A percentile compares a stretch with the other conserved stretches of the same genome.
Evolutionary conservation across 805 yeast species (phyloP).

Genomic region (Jamesozyma jinghongensis): DNA sequence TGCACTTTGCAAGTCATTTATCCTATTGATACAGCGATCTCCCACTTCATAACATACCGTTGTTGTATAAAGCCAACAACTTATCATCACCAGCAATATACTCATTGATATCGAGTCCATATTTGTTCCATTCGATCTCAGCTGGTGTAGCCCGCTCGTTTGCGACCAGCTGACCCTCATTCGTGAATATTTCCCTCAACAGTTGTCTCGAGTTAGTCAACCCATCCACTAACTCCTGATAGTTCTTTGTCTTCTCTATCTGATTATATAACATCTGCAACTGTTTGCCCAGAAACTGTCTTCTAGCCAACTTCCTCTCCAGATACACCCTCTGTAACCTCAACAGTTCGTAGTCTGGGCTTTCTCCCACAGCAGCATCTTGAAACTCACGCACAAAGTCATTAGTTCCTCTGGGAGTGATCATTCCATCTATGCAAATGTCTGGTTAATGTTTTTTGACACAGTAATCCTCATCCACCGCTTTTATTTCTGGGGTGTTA

Average conservation of each 20-base stretch:
- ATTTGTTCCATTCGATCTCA: constrained; percentile 20
- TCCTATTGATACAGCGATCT: neutral
- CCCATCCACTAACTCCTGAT: constrained; percentile 26
- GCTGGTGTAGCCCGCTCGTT: too few relatives aligned
- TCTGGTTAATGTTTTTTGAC: too few relatives aligned
- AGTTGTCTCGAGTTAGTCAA: constrained; percentile 18
- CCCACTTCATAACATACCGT: constrained; percentile 11
- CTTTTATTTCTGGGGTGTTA: too few relatives aligned
- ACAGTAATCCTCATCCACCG: too few relatives aligned
- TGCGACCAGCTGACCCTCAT: constrained; percentile 14
- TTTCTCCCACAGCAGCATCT: constrained; percentile 13
- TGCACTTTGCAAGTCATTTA: too few relatives aligned
- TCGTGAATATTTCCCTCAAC: constrained; percentile 25
- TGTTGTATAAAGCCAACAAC: constrained; percentile 12
- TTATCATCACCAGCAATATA: constrained; percentile 17
- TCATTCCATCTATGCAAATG: constrained; percentile 9
- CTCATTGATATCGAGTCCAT: constrained; percentile 19
- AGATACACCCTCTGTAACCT: constrained; percentile 17
- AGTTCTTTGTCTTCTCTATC: constrained; percentile 23
- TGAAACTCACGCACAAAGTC: constrained; percentile 19
- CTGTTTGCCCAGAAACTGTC: constrained; percentile 16
- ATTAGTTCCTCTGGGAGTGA: constrained; percentile 11
- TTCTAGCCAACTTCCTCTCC: constrained; percentile 14
- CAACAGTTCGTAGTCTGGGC: constrained; percentile 18
- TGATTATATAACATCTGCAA: constrained; percentile 20